Evolutionary conservation across 768 basidiomycete species (phyloP), one percentile per base, ranked within the genome.

Genomic region (Boletus rubropictus): DNA sequence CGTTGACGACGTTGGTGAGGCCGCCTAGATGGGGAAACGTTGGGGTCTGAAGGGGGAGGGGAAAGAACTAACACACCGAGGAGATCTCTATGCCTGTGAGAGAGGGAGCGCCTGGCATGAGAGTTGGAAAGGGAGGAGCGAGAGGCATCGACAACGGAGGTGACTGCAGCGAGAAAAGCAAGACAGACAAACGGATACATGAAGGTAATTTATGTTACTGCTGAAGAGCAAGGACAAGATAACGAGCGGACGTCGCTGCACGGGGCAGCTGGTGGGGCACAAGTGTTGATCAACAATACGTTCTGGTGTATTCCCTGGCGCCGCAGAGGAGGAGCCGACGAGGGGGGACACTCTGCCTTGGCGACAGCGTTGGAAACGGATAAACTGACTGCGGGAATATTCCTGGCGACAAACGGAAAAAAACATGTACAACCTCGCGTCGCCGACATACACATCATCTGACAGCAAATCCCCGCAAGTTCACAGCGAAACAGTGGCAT

Each of bases 201-300:
- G 46, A 55, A 14, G 4, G 5, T 5, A 53, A 50, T 36, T 41
- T 65, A 67, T 66, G 69, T 59, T 45, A 47, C 50, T 59, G 59
- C 55, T 59, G 61, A 47, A 53, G 49, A 60, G 69, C 64, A 50
- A 50, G 61, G 62, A 61, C 14, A n/a, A 18, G 45, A 54, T 14
- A 77, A 76, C 41, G 75, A 75, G 68, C 62, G 74, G 73, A 70
- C 42, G 57, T 50, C 40, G 44, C 52, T 46, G 50, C 58, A 29
- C 28, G 41, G 42, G 10, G 49, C 40, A 41, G 20, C 39, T 41
- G 52, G 28, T 7, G 33, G 39, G 42, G 24, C 21, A 42, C 9
- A 39, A 24, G 39, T n/a, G 46, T 42, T 31, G 28, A 35, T 12
- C 36, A 39, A 43, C 20, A 38, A 31, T 47, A 56, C n/a, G 21